Evolutionary conservation across 208 protist species (phyloP).

Genomic region (Acanthamoeba castellanii): DNA sequence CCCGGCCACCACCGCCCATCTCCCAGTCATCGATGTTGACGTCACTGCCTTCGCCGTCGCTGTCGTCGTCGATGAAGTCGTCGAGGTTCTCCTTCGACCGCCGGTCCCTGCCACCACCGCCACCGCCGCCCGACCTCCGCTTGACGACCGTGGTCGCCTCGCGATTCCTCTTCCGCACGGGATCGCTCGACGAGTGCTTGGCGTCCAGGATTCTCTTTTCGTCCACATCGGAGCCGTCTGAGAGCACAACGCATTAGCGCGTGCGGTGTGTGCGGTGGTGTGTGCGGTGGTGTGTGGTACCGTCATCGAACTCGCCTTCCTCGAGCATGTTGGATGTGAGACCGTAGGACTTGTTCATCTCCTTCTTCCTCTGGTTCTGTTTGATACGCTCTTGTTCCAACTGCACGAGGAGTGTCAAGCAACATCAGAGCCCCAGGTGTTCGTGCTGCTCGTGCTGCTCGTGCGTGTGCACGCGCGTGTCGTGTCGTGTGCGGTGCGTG

Average conservation of each 20-base stretch:
- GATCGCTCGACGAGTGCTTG: conserved; percentile 2
- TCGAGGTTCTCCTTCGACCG: not conserved
- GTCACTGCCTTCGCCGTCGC: not conserved
- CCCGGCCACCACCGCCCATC: not conserved
- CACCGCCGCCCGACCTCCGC: not conserved
- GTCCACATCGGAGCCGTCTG: not conserved
- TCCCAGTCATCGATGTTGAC: not conserved
- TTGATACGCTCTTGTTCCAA: not conserved
- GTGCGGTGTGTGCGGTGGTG: too few species aligned
- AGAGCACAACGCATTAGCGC: too few species aligned
- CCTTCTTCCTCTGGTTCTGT: conserved; percentile 9
- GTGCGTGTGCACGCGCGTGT: not conserved
- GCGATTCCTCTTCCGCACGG: not conserved
- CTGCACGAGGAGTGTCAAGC: not conserved
- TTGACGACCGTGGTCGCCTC: not conserved
- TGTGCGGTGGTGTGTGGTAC: too few species aligned
- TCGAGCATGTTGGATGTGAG: not conserved
- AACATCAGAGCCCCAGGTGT: not conserved
- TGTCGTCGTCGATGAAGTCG: conserved; percentile 31
- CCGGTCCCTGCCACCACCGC: not conserved
- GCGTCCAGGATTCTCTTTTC: conserved; percentile 5
- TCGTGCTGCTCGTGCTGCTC: too few species aligned
- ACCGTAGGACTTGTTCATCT: not conserved
- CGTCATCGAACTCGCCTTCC: not conserved
- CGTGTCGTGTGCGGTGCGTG: not conserved